Evolutionary conservation across 441 rosid genomes (phyloP).

Genomic region (Raphanus hybrid): DNA sequence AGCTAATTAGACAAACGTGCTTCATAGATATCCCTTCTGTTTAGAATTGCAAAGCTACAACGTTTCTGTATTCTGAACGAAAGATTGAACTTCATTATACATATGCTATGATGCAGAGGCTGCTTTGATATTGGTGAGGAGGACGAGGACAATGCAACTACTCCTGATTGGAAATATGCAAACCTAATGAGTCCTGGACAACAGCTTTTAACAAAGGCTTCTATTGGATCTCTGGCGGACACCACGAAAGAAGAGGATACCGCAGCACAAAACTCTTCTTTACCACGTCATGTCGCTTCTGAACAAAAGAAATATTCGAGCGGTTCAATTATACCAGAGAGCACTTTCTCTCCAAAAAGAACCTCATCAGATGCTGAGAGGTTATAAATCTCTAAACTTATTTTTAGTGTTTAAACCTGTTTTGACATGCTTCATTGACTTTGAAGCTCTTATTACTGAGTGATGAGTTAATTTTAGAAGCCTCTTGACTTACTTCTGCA

Average conservation of each 20-base stretch:
- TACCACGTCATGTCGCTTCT: conserved; percentile 47
- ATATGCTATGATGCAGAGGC: conserved; percentile 59
- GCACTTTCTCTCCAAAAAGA: conserved; percentile 63
- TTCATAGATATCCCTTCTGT: conserved; percentile 13
- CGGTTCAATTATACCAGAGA: conserved; percentile 70
- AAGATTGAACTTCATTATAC: conserved; percentile 5
- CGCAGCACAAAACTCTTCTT: conserved; percentile 50
- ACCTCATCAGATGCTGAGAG: conserved; percentile 62
- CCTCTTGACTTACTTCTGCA: conserved; percentile 39
- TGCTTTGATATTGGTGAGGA: conserved; percentile 92
- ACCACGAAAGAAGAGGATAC: conserved; percentile 55
- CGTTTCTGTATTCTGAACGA: neutral
- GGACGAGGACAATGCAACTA: conserved; percentile 63
- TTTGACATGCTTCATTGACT: conserved; percentile 4
- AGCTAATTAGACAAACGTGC: conserved; percentile 4
- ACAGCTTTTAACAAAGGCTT: conserved; percentile 47
- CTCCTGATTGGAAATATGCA: conserved; percentile 59
- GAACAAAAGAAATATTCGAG: conserved; percentile 68
- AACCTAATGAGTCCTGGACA: conserved; percentile 52
- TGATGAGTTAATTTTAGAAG: conserved; percentile 16
- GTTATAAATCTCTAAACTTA: conserved; percentile 48
- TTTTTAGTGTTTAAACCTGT: neutral
- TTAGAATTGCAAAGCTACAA: neutral
- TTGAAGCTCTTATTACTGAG: conserved; percentile 8
- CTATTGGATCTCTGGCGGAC: conserved; percentile 47